Evolutionary conservation across 1,284 basidiomycete genomes (phyloP).

Genomic region (Fomitopsis palustris): DNA sequence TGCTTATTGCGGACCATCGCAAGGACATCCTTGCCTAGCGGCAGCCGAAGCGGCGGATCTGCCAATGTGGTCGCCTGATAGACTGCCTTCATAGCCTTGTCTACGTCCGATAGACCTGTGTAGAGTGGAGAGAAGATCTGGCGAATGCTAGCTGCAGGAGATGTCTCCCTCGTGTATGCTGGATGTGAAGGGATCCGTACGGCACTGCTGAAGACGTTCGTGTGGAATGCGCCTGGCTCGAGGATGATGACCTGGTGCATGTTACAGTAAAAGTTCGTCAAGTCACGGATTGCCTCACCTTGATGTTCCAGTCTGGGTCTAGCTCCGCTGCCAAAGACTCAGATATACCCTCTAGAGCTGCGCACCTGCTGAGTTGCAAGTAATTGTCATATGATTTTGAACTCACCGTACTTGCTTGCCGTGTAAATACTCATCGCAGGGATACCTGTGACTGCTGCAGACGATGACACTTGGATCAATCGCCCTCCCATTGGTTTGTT

Average conservation of each 20-base stretch:
- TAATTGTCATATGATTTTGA: background rate
- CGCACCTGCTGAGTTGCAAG: background rate
- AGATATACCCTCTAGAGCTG: conserved; percentile 28
- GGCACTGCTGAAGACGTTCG: background rate
- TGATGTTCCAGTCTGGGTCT: conserved; percentile 40
- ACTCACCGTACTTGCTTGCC: conserved; percentile 22
- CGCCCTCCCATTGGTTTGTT: conserved; percentile 33
- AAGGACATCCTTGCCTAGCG: conserved; percentile 9
- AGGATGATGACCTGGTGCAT: conserved; percentile 3
- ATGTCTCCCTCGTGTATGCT: too few species aligned
- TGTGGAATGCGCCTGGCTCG: conserved; percentile 8
- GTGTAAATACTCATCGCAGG: conserved; percentile 28
- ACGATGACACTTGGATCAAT: conserved; percentile 27
- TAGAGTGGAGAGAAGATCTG: background rate
- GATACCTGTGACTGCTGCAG: conserved; percentile 19
- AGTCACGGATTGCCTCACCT: conserved; percentile 22
- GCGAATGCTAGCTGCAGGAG: too few species aligned
- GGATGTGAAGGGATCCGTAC: background rate
- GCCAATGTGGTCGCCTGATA: conserved; percentile 1
- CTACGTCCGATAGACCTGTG: too few species aligned
- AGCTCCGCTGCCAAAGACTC: conserved; percentile 31
- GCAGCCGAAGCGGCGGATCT: conserved; percentile 9
- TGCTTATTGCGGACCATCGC: too few species aligned
- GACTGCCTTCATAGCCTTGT: conserved; percentile 4
- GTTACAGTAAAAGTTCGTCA: too few species aligned